Evolutionary conservation across 2,329 filamentous ascomycete species (phyloP).

Genomic region (Lecanicillium sp.): DNA sequence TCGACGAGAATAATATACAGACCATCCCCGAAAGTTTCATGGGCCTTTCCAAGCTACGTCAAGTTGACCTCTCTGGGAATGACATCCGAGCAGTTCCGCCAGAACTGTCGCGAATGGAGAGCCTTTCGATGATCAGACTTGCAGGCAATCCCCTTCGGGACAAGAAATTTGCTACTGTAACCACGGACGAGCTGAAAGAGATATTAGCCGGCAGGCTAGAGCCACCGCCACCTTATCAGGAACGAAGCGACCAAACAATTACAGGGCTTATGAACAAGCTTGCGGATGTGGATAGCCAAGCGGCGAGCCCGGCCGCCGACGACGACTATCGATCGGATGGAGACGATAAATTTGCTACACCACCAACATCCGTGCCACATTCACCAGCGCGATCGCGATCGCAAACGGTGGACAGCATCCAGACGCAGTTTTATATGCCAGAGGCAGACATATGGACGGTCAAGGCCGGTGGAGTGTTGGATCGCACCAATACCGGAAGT

Average conservation of each 20-base stretch:
- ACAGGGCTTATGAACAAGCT: slow-evolving; percentile 19
- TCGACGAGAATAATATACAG: slow-evolving; percentile 74
- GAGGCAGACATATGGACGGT: slow-evolving; percentile 46
- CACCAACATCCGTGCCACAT: slow-evolving; percentile 44
- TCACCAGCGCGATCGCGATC: slow-evolving; percentile 42
- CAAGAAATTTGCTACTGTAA: slow-evolving; percentile 75
- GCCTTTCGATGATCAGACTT: slow-evolving; percentile 64
- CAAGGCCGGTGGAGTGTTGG: slow-evolving; percentile 56
- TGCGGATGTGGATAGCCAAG: slow-evolving; percentile 21
- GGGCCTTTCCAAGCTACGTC: slow-evolving; percentile 58
- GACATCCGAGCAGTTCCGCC: slow-evolving; percentile 70
- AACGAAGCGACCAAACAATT: slow-evolving; percentile 16
- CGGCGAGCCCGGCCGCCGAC: slow-evolving; percentile 14
- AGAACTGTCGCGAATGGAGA: slow-evolving; percentile 72
- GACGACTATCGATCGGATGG: slow-evolving; percentile 43
- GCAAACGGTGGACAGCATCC: slow-evolving; percentile 35
- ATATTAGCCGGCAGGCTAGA: slow-evolving; percentile 60
- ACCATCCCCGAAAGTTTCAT: slow-evolving; percentile 71
- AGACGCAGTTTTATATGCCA: slow-evolving; percentile 36
- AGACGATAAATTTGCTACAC: slow-evolving; percentile 48
- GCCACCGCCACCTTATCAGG: slow-evolving; percentile 39
- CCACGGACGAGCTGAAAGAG: slow-evolving; percentile 73
- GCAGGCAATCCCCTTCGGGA: slow-evolving; percentile 87
- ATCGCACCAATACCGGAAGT: slow-evolving; percentile 60
- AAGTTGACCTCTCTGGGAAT: slow-evolving; percentile 79